Conservation (phyloP, 257 asterid species). For the Prunella vulgaris region DNA sequence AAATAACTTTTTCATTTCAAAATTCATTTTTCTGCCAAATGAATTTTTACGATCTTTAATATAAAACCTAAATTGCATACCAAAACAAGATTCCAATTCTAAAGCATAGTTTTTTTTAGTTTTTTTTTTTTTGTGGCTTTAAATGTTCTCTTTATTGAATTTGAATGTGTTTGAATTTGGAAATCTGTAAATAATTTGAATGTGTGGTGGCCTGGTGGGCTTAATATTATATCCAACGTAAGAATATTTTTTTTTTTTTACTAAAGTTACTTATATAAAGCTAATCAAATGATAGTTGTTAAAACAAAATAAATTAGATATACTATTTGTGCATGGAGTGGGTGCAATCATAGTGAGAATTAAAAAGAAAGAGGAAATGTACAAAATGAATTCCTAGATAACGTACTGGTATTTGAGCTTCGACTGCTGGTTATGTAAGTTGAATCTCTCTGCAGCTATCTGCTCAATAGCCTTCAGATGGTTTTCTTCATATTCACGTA, state of each 20-base stretch:
- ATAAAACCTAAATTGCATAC: background rate
- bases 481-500: conserved; percentile 96
- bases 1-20: background rate
- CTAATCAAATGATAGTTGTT: background rate
- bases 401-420: conserved; percentile 92
- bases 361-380: background rate
- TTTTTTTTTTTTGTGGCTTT: too few relatives aligned
- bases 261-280: background rate
- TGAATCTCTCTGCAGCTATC: conserved; percentile 80
- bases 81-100: background rate
- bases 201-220: background rate
- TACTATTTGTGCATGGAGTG: background rate
- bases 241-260: too few relatives aligned
- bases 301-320: background rate
- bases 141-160: background rate
- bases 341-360: background rate
- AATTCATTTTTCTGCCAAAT: background rate
- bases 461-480: conserved; percentile 89
- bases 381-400: conserved; percentile 10
- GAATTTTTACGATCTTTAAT: background rate
- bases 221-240: background rate
- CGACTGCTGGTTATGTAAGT: conserved; percentile 88
- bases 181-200: background rate
- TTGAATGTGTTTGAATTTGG: background rate
- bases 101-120: background rate